Base-by-base conservation (phyloP, 176 grass and related monocot species). In the Saccharum spontaneum region DNA sequence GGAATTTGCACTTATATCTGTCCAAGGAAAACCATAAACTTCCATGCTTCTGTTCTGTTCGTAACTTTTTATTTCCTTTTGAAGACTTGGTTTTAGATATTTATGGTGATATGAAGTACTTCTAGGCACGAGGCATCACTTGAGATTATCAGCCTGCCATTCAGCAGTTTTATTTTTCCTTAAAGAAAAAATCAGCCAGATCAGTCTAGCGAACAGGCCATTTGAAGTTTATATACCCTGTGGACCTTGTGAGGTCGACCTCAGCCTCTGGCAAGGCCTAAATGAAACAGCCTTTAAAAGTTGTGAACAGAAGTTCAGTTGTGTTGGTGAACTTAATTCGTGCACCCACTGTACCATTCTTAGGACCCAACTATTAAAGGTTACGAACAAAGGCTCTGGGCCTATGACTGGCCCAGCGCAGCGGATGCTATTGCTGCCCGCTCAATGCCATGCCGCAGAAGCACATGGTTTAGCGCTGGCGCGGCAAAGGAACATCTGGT, bases 291-390 rank as follows among this genome's bases (percentile, higher is more conserved):
- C 76, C 71, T 87, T 69, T 80, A 80, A 86, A 79, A 67, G 66
- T 59, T 26, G 8, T 24, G 48, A 61, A 80, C 80, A 80, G 52
- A 49, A 75, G 80, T 76, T 87, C 89, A 50, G 65, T 71, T 84
- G 6, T 26, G 84, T 23, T 36, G 75, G 50, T 67, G 49, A 74
- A 82, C 66, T 7, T 46, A 83, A 87, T 60, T 64, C 31, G 26
- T 26, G 16, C 80, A 90, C 62, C 85, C 14, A 84, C 76, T 87
- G 84, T 49, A 69, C 15, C 79, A 79, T 31, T 62, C 75, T 61
- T 74, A 78, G 89, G 68, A 60, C 80, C 88, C 80, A 79, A 12
- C 75, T 75, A 69, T 80, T 84, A 84, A 83, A 90, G 61, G 80
- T 61, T 43, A 75, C 33, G 89, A 79, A 87, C 76, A 80, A 87